Conservation (phyloP, 1,139 yeast species). For the Kodamaea arcana region DNA sequence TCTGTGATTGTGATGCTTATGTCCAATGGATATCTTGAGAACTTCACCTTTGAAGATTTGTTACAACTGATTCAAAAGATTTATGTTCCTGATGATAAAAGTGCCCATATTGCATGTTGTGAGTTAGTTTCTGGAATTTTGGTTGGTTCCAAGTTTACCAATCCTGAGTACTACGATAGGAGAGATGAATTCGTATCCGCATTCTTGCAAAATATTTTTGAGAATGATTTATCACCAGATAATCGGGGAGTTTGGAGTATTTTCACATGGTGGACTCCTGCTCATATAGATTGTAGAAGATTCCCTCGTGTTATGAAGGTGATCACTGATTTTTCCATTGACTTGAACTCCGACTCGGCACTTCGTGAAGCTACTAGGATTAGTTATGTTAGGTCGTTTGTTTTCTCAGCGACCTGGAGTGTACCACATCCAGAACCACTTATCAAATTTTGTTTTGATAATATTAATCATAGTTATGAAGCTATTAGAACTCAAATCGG, state of each 20-base stretch:
- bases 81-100: conserved; percentile 59
- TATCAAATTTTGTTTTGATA: conserved; percentile 46
- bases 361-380: conserved; percentile 65
- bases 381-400: conserved; percentile 50
- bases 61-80: conserved; percentile 46
- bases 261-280: conserved; percentile 70
- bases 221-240: conserved; percentile 69
- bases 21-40: conserved; percentile 36
- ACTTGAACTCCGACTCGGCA: conserved; percentile 56
- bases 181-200: conserved; percentile 47
- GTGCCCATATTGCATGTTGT: conserved; percentile 58
- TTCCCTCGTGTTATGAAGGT: conserved; percentile 49
- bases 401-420: conserved; percentile 58
- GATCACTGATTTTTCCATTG: conserved; percentile 47
- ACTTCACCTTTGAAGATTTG: conserved; percentile 41
- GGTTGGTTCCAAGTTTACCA: conserved; percentile 41
- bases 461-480: conserved; percentile 61
- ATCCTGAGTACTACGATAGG: conserved; percentile 17
- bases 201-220: conserved; percentile 47
- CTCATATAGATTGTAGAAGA: conserved; percentile 64
- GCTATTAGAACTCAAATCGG: conserved; percentile 74
- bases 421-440: conserved; percentile 48
- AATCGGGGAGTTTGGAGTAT: conserved; percentile 74
- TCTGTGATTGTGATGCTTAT: conserved; percentile 43
- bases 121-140: conserved; percentile 61